Percentiles rank a stretch among this genome's conserved stretches.
Evolutionary conservation across 768 basidiomycete genomes (phyloP).

Genomic region (Collybia sp.): DNA sequence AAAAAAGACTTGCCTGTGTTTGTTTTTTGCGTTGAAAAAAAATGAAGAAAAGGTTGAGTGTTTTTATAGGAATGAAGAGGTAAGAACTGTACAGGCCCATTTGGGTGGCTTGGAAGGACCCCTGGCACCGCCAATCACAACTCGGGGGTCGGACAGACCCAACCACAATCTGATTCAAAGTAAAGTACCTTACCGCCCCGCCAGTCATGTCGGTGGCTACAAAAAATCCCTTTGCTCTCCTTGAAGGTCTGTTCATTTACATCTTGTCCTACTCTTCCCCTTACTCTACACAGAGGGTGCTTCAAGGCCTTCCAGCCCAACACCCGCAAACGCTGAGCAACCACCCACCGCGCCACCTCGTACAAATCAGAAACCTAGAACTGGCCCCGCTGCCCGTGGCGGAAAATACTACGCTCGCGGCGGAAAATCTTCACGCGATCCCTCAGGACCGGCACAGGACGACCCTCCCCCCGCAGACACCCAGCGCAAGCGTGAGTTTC

Average conservation of each 20-base stretch:
- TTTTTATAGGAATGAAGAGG: conserved; percentile 10
- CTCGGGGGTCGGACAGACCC: conserved; percentile 9
- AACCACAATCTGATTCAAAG: too few relatives aligned
- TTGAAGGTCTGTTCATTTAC: conserved; percentile 55
- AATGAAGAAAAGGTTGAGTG: not conserved
- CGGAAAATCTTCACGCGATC: conserved; percentile 35
- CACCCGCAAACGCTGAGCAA: conserved; percentile 28
- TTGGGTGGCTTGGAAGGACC: conserved; percentile 40
- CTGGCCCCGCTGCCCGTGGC: conserved; percentile 58
- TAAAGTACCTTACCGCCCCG: conserved; percentile 40
- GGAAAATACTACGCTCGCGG: conserved; percentile 72
- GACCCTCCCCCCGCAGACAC: conserved; percentile 27
- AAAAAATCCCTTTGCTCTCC: conserved; percentile 80
- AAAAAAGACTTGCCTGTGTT: conserved; percentile 54
- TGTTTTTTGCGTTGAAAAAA: conserved; percentile 49
- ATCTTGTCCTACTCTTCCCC: conserved; percentile 12
- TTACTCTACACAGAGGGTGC: conserved; percentile 37
- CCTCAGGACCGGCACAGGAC: conserved; percentile 36
- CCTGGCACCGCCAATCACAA: conserved; percentile 22
- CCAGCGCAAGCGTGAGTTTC: conserved; percentile 35
- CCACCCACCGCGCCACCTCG: conserved; percentile 38
- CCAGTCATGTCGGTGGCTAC: conserved; percentile 88
- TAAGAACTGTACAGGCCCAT: conserved; percentile 45
- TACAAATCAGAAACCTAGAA: conserved; percentile 39
- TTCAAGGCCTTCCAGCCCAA: conserved; percentile 36